Evolutionary conservation across 768 basidiomycete species (phyloP).

Genomic region (Phaeotremella fagi): DNA sequence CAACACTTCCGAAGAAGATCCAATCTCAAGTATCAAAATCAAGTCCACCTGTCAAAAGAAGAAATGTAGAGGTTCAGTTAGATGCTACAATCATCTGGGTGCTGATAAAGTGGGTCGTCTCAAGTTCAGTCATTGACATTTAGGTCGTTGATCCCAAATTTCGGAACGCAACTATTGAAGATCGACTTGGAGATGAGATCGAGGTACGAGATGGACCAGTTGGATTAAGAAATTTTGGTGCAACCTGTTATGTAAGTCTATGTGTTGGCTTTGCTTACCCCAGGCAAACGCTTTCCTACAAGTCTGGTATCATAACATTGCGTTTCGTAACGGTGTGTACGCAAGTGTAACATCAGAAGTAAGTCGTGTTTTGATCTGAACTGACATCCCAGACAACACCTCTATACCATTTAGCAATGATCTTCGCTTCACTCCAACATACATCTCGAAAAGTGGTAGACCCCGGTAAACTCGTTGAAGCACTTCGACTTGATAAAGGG

Average conservation of each 20-base stretch:
- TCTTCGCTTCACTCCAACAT: slow-evolving; percentile 77
- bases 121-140: neutral
- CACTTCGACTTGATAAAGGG: slow-evolving; percentile 68
- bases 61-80: slow-evolving; percentile 70
- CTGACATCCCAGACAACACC: slow-evolving; percentile 35
- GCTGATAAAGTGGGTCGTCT: slow-evolving; percentile 71
- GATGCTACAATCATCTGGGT: slow-evolving; percentile 82
- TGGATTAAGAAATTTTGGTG: slow-evolving; percentile 67
- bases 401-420: slow-evolving; percentile 51
- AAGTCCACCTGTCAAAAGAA: slow-evolving; percentile 22
- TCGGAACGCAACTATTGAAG: slow-evolving; percentile 50
- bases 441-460: slow-evolving; percentile 69
- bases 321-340: slow-evolving; percentile 80
- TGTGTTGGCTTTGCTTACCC: neutral
- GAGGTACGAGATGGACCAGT: slow-evolving; percentile 20
- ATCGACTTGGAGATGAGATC: slow-evolving; percentile 49
- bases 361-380: slow-evolving; percentile 66
- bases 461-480: slow-evolving; percentile 77
- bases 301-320: slow-evolving; percentile 84
- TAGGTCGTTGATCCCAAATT: slow-evolving; percentile 15
- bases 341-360: slow-evolving; percentile 63
- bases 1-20: too few species aligned
- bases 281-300: slow-evolving; percentile 89
- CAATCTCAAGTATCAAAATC: too few species aligned
- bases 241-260: slow-evolving; percentile 70